Evolutionary conservation across 345 rosid genomes (phyloP).

Genomic region (Diplotaxis tenuifolia): DNA sequence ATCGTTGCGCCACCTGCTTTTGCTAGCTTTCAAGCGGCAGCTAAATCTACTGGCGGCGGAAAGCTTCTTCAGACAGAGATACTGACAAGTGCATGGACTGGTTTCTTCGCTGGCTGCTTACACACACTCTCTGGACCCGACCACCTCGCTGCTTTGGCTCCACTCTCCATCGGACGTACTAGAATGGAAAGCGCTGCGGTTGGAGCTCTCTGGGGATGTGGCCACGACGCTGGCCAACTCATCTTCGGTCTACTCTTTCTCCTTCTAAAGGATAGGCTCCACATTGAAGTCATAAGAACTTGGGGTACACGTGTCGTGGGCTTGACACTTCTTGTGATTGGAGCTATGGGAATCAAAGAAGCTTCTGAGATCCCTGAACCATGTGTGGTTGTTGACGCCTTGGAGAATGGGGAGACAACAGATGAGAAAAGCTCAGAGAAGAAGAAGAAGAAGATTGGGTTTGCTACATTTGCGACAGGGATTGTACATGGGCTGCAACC

Average conservation of each 20-base stretch:
- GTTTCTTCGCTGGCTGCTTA: constrained; percentile 92
- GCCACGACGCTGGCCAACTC: constrained; percentile 94
- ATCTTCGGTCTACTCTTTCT: constrained; percentile 78
- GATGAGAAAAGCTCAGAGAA: constrained; percentile 56
- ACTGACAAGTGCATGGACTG: constrained; percentile 84
- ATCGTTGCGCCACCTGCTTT: constrained; percentile 71
- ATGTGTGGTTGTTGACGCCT: constrained; percentile 56
- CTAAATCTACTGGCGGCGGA: constrained; percentile 53
- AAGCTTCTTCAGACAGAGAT: constrained; percentile 56
- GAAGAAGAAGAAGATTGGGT: constrained; percentile 81
- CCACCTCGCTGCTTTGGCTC: constrained; percentile 97
- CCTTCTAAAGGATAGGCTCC: constrained; percentile 78
- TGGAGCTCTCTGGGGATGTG: constrained; percentile 99
- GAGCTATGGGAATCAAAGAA: constrained; percentile 84
- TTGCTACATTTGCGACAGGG: constrained; percentile 95
- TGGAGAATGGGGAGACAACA: constrained; percentile 63
- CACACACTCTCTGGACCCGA: constrained; percentile 96
- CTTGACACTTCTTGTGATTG: constrained; percentile 72
- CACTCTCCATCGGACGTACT: constrained; percentile 86
- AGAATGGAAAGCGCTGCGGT: constrained; percentile 87
- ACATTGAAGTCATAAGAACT: constrained; percentile 72
- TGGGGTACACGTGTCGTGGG: constrained; percentile 98
- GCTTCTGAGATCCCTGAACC: constrained; percentile 81
- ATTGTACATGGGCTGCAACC: constrained; percentile 94
- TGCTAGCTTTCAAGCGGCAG: constrained; percentile 71